Base-by-base conservation (phyloP, 805 yeast genomes). In the Candida ascalaphidarum region DNA sequence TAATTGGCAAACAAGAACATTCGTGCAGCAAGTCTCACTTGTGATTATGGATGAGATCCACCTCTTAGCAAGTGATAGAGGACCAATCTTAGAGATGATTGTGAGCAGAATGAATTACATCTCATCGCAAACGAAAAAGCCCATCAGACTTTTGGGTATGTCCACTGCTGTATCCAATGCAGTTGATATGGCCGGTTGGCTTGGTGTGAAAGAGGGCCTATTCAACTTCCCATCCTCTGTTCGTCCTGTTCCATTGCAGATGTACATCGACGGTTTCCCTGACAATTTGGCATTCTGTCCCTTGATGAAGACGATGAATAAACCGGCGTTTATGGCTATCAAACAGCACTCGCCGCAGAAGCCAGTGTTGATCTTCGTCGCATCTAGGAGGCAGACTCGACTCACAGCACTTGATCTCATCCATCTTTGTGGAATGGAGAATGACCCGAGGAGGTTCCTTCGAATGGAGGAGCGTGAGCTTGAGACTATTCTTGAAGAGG, bases 251-350 rank as follows among this genome's bases (percentile, higher is more conserved):
- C 94, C 94, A 2, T 58, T 82, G 32, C 81, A 82, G 43, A 82
- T 82, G 89, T 82, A 78, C 42, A 82, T 82, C 37, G 94, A 82
- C 46, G 94, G 94, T 0, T 82, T 78, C 43, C 88, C 86, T 1
- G 92, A 81, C 38, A 78, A 80, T 37, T 63, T 79, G 35, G 86
- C 85, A 1, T 81, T 82, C 46, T 77, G 86, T 42, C 85, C 89
- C 1, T 60, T 83, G 44, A 82, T 82, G 95, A 83, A 76, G 60
- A 81, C 76, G 14, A 83, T 74, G 92, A 85, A 77, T 64, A 85
- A 69, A 44, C 96, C 96, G 1, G 89, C 94, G 0, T 86, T 81
- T 45, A 73, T 80, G 79, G 95, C 96, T 0, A 86, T 86, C 37
- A 83, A 85, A 46, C 85, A 83, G 37, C 95, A 88, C 49, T 81